Base-by-base conservation (phyloP, 2,329 filamentous ascomycete genomes). In the Colletotrichum sidae region DNA sequence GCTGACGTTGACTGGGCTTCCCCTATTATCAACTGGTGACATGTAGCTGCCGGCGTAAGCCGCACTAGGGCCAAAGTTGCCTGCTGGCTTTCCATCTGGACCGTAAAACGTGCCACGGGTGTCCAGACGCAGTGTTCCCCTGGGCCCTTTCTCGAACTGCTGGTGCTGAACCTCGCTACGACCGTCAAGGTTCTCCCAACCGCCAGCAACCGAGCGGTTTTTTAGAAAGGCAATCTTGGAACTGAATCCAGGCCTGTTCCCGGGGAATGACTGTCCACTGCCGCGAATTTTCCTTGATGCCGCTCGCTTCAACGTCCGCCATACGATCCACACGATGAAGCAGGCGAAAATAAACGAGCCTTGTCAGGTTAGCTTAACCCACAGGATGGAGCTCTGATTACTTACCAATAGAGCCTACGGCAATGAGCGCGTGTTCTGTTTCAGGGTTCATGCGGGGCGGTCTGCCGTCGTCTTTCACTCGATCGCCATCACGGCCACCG, bases 321-420 rank as follows among this genome's bases (percentile, higher is more conserved):
- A 83, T 6, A 80, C 70, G 33, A 84, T 73, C 81, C 81, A 85
- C 8, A 70, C 69, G 33, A 84, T 62, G 64, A 83, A 81, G 56
- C 78, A 81, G 8, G 83, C 64, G 35, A 83, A 70, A 17, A 85
- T 78, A 54, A 83, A 81, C 6, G 76, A 77, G 35, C 80, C 83
- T 83, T 10, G 1, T 2, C 3, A 1, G n/a, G 38, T 68, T 38
- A 67, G 54, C 38, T 11, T 15, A 35, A 11, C 2, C 13, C 4
- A 13, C n/a, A 15, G 7, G n/a, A 7, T 2, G 8, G 25, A 6
- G 13, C 13, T 13, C 2, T 17, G 8, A 2, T 12, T 5, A 42
- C 71, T 70, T 69, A 79, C 77, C 77, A 59, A 78, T 76, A 12
- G 76, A 71, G 7, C 76, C 77, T 17, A 72, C 73, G 34, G 75